These are phyloP conservation scores for Teunomyces stri DNA, from an alignment of 805 yeast genomes.

Conservation along the genomic window DNA sequence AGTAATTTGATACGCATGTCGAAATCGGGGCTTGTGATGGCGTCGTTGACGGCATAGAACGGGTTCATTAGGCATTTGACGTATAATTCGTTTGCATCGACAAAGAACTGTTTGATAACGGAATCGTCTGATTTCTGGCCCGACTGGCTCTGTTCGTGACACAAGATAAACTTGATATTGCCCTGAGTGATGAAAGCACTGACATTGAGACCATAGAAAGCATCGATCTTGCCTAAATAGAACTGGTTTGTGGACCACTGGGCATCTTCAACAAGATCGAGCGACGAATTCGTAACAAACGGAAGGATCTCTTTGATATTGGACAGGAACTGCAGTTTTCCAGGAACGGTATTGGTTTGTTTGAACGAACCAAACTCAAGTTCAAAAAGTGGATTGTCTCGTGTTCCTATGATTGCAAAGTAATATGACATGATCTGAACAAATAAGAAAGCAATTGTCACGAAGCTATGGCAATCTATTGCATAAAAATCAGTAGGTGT, in stretches of 20 bases:
- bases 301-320: slow-evolving; percentile 81
- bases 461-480: too few relatives aligned
- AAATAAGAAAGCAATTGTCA: neutral
- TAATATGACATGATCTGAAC: slow-evolving; percentile 58
- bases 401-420: slow-evolving; percentile 82
- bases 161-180: slow-evolving; percentile 73
- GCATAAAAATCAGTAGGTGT: too few relatives aligned
- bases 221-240: slow-evolving; percentile 77
- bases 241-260: slow-evolving; percentile 73
- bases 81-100: slow-evolving; percentile 83
- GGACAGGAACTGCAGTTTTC: slow-evolving; percentile 59
- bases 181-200: slow-evolving; percentile 88
- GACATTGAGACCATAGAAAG: slow-evolving; percentile 77
- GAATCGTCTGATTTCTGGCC: slow-evolving; percentile 49
- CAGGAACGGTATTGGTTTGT: slow-evolving; percentile 25
- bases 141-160: slow-evolving; percentile 37
- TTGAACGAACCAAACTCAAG: slow-evolving; percentile 78
- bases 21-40: slow-evolving; percentile 70
- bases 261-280: slow-evolving; percentile 87
- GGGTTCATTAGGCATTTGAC: slow-evolving; percentile 85
- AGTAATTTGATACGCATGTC: slow-evolving; percentile 68
- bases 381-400: slow-evolving; percentile 84
- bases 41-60: slow-evolving; percentile 73
- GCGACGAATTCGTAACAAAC: slow-evolving; percentile 80
- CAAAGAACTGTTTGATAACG: slow-evolving; percentile 75